Percentiles rank a stretch among this genome's conserved stretches.
Evolutionary conservation across 768 basidiomycete species (phyloP).

Genomic region (Kwoniella newhampshirensis): DNA sequence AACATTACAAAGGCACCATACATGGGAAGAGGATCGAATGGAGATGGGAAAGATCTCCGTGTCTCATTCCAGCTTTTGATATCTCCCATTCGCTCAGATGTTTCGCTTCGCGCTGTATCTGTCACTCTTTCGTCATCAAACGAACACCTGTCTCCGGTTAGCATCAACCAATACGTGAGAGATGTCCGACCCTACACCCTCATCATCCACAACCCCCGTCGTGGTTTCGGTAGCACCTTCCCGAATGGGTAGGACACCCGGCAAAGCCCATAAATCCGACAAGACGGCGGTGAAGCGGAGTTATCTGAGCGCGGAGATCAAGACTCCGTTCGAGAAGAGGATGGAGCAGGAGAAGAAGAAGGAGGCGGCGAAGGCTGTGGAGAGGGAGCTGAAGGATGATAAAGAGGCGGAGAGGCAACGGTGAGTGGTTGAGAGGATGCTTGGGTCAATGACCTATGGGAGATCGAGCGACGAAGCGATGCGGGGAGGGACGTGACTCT

Average conservation of each 20-base stretch:
- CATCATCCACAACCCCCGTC: conserved; percentile 24
- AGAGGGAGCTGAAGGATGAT: conserved; percentile 51
- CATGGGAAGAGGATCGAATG: too few species aligned
- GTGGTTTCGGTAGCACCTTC: conserved; percentile 25
- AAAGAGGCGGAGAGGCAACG: conserved; percentile 38
- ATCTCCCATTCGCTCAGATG: too few species aligned
- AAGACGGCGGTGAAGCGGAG: conserved; percentile 38
- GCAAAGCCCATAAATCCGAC: conserved; percentile 40
- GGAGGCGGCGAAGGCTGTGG: conserved; percentile 43
- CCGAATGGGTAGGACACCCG: conserved; percentile 35
- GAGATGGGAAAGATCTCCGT: too few species aligned
- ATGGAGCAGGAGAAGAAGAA: conserved; percentile 33
- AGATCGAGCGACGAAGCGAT: too few species aligned
- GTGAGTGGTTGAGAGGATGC: too few species aligned
- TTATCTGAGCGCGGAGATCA: conserved; percentile 41
- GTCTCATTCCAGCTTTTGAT: too few species aligned
- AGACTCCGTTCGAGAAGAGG: conserved; percentile 41
- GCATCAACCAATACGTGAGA: not conserved
- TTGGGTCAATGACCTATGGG: too few species aligned
- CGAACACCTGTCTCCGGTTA: too few species aligned
- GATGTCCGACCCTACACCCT: conserved; percentile 17
- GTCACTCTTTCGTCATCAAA: too few species aligned
- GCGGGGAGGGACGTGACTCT: too few species aligned
- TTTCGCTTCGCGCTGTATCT: too few species aligned
- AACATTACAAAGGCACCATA: too few species aligned